Conservation (phyloP, 2,329 filamentous ascomycete species). For the Ophiobolus disseminans region DNA sequence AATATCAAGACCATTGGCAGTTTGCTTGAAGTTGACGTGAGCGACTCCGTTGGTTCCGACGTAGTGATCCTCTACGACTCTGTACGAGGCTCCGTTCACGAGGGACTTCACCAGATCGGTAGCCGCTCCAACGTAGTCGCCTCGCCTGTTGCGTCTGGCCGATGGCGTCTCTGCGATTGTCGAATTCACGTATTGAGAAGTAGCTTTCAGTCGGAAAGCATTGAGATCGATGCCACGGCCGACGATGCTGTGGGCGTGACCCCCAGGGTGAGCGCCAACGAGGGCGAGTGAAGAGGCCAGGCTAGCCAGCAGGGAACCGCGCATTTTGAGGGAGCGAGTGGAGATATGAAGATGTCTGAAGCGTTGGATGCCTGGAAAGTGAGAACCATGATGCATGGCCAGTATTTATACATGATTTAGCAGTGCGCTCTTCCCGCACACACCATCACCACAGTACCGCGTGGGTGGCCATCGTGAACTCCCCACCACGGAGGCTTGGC, state of each 20-base stretch:
- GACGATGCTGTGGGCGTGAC: background rate
- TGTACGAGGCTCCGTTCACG: slow-evolving; percentile 4
- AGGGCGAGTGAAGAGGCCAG: background rate
- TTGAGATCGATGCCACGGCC: slow-evolving; percentile 21
- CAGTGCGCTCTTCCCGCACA: background rate
- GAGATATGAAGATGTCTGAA: background rate
- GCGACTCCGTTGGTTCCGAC: slow-evolving; percentile 61
- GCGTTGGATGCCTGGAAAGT: background rate
- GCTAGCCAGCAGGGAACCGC: slow-evolving; percentile 1
- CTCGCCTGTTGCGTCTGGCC: slow-evolving; percentile 1
- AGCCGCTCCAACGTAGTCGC: slow-evolving; percentile 6
- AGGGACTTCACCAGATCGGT: slow-evolving; percentile 6
- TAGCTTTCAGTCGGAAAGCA: slow-evolving; percentile 19
- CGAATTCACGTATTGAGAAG: slow-evolving; percentile 19
- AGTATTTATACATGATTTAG: slow-evolving; percentile 1
- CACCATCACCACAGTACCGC: background rate
- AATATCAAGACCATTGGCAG: slow-evolving; percentile 63
- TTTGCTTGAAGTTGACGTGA: slow-evolving; percentile 68
- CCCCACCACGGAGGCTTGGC: slow-evolving; percentile 1
- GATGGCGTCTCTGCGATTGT: slow-evolving; percentile 4
- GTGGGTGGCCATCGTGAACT: slow-evolving; percentile 3
- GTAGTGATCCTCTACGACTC: slow-evolving; percentile 49
- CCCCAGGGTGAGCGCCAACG: slow-evolving; percentile 1
- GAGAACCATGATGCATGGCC: background rate
- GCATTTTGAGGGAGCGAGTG: slow-evolving; percentile 1